Conservation (phyloP, 1,284 basidiomycete genomes). For the Ceratobasidium sp. region DNA sequence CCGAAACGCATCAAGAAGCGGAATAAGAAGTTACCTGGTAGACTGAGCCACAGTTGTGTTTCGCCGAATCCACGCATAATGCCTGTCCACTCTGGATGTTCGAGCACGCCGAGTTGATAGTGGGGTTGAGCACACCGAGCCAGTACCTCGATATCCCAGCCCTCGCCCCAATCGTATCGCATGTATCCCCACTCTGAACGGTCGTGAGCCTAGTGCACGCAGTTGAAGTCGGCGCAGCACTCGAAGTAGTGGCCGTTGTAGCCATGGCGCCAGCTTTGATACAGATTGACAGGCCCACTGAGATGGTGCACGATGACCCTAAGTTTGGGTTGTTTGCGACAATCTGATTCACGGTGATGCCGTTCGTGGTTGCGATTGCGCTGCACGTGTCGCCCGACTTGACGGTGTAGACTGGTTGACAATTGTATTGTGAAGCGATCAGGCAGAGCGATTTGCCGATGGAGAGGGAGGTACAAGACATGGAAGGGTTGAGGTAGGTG, state of each 20-base stretch:
- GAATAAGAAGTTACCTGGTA: background rate
- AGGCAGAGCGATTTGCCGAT: conserved; percentile 15
- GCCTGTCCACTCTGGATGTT: conserved; percentile 13
- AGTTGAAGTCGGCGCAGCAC: background rate
- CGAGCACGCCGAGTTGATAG: conserved; percentile 19
- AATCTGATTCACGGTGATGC: background rate
- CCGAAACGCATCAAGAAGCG: background rate
- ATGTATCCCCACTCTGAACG: background rate
- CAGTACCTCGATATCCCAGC: conserved; percentile 12
- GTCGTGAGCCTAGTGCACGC: conserved; percentile 8
- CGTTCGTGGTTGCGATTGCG: background rate
- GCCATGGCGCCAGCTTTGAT: background rate
- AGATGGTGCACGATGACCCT: background rate
- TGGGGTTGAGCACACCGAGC: conserved; percentile 1
- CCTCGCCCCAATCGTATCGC: conserved; percentile 4
- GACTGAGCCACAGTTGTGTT: conserved; percentile 2
- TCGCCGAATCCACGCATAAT: conserved; percentile 1
- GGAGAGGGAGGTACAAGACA: conserved; percentile 13
- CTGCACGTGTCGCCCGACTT: background rate
- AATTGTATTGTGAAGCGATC: background rate
- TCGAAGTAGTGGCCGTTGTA: background rate
- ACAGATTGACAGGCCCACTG: background rate
- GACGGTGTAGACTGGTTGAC: too few relatives aligned
- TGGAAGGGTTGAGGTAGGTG: conserved; percentile 11
- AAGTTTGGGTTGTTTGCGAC: conserved; percentile 6